Percentiles rank a stretch among this genome's conserved stretches.
These are phyloP conservation scores for Stephania yunnanensis DNA, from an alignment of 164 flowering plant genomes.

Conservation along the genomic window DNA sequence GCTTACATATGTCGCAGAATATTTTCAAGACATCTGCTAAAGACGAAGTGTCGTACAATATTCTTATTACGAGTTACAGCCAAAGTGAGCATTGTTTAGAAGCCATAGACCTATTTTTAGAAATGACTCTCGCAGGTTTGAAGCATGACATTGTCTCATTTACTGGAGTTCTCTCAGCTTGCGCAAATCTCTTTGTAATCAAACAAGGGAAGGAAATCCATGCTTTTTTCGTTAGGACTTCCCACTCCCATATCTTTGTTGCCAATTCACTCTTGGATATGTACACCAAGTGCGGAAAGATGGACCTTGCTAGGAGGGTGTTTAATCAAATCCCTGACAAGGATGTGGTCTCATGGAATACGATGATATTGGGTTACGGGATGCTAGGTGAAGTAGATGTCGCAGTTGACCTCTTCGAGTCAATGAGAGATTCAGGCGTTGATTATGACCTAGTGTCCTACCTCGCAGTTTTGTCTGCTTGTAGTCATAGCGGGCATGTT, in stretches of 20 bases:
- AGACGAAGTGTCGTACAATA: constrained; percentile 44
- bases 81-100: constrained; percentile 18
- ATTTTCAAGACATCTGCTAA: constrained; percentile 27
- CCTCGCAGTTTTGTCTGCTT: constrained; percentile 6
- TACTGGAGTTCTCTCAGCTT: constrained; percentile 17
- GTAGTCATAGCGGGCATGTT: constrained; percentile 7
- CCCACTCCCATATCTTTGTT: constrained; percentile 1
- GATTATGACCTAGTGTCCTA: constrained; percentile 4
- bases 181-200: not conserved
- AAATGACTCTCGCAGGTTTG: constrained; percentile 24
- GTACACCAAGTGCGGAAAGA: constrained; percentile 5
- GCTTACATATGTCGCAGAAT: constrained; percentile 26
- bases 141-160: constrained; percentile 28
- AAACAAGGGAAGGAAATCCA: constrained; percentile 11
- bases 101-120: constrained; percentile 20
- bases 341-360: constrained; percentile 3
- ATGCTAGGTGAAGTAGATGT: constrained; percentile 5
- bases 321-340: constrained; percentile 3
- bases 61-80: constrained; percentile 36
- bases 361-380: constrained; percentile 9
- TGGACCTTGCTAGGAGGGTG: constrained; percentile 1
- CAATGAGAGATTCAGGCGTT: not conserved
- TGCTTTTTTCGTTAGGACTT: not conserved
- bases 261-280: constrained; percentile 7
- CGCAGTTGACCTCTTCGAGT: not conserved